Percentiles rank a stretch among this genome's conserved stretches.
Conservation (phyloP, 768 basidiomycete genomes). For the Suillus discolor region DNA sequence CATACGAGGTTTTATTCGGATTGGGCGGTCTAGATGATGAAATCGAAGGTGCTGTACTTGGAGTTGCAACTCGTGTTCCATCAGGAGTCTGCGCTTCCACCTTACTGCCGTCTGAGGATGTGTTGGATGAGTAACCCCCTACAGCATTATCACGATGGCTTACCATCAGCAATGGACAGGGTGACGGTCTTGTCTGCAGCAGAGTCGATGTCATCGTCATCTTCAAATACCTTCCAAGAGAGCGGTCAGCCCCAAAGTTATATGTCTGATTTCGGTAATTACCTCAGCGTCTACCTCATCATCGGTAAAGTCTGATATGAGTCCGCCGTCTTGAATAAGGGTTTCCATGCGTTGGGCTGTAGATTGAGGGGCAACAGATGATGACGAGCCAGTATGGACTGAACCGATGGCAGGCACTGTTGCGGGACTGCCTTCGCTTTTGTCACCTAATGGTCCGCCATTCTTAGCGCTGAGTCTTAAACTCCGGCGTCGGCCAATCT, state of each 20-base stretch:
- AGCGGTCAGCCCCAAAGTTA: conserved; percentile 16
- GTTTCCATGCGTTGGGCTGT: conserved; percentile 45
- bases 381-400: conserved; percentile 25
- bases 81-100: conserved; percentile 97
- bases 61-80: conserved; percentile 92
- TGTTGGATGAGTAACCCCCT: conserved; percentile 13
- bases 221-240: conserved; percentile 69
- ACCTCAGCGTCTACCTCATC: conserved; percentile 84
- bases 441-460: conserved; percentile 23
- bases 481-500: conserved; percentile 72
- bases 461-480: conserved; percentile 80
- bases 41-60: conserved; percentile 51
- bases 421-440: conserved; percentile 19
- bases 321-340: conserved; percentile 61
- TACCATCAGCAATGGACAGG: conserved; percentile 79
- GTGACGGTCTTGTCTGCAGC: conserved; percentile 85
- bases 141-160: conserved; percentile 15
- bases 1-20: conserved; percentile 71
- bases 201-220: conserved; percentile 77
- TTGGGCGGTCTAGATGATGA: conserved; percentile 34
- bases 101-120: conserved; percentile 75
- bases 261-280: not conserved
- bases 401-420: conserved; percentile 19
- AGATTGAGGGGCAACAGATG: conserved; percentile 23
- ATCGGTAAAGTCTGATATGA: conserved; percentile 78